Base-by-base conservation (phyloP, 768 basidiomycete genomes). In the Epithele typhae region DNA sequence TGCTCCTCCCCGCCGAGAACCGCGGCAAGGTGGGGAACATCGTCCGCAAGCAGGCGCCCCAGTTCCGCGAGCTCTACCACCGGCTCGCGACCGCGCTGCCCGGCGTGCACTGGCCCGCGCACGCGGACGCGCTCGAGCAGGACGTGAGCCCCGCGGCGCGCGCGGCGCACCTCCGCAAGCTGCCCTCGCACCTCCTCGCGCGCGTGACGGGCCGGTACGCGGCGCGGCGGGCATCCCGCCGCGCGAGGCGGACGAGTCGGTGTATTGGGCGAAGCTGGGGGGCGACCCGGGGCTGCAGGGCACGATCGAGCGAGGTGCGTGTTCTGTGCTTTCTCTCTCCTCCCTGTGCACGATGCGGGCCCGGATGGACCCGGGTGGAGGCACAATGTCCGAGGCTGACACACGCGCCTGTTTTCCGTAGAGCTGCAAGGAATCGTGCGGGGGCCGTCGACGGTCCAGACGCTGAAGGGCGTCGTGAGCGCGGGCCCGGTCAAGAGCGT, bases 1-100 rank as follows among this genome's bases (percentile, higher is more conserved):
- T 99, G 96, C 55, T 87, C 38, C 78, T 94, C 4, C 93, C 93
- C 1, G 92, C 84, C 0, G 96, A 99, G 75, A 96, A 98, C 68
- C 84, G 93, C 23, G 74, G 79, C 51, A 99, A 99, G 69, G 86
- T 99, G n/a, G 70, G 71, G 38, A 98, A 97, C 66, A 97, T 99
- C 56, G 94, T 98, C 34, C 71, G 73, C 46, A 81, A 81, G 41
- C 91, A 96, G 68, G 72, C 75, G 15, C 75, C 76, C 15, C 90
- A 93, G 64, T 98, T 98, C 68, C 78, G 79, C 48, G 87, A 88
- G 61, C 69, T 98, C 48, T 98, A 98, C 71, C 81, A 82, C 62
- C 77, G 83, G 22, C 71, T 90, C 12, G 86, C 84, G 3, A 77
- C 79, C 22, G 89, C 84, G 0, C 67, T 92, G 1, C 90, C 90